A percentile compares a stretch with the other conserved stretches of the same genome.
Evolutionary conservation across 768 basidiomycete genomes (phyloP).

Genomic region (Asterophora lycoperdoides): DNA sequence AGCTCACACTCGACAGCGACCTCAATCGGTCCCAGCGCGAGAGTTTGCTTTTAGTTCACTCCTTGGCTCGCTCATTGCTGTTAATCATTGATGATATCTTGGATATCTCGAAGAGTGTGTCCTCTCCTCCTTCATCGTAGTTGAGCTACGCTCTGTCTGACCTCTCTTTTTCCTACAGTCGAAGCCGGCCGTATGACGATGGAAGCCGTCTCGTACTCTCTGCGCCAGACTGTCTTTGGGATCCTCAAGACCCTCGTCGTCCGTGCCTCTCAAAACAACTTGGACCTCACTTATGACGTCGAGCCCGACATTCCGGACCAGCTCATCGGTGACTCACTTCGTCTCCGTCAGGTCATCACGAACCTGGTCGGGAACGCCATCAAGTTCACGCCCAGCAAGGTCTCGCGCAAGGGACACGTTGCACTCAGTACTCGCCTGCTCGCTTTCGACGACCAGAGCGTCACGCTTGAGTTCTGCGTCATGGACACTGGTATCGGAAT

Average conservation of each 20-base stretch:
- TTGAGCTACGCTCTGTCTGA: conserved; percentile 2
- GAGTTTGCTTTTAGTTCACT: conserved; percentile 93
- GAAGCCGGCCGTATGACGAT: conserved; percentile 99
- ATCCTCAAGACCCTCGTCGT: conserved; percentile 98
- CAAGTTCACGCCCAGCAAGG: conserved; percentile 89
- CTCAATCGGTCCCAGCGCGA: conserved; percentile 92
- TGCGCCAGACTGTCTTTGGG: conserved; percentile 95
- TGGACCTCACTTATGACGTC: conserved; percentile 95
- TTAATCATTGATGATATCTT: conserved; percentile 99
- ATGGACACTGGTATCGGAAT: conserved; percentile 98
- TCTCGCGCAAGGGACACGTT: conserved; percentile 79
- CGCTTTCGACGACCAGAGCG: conserved; percentile 74
- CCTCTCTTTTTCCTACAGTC: conserved; percentile 45
- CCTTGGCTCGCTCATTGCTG: conserved; percentile 85
- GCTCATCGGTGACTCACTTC: conserved; percentile 92
- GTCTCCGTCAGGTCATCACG: conserved; percentile 92
- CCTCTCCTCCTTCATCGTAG: conserved; percentile 3
- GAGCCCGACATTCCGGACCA: conserved; percentile 96
- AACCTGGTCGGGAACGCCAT: conserved; percentile 95
- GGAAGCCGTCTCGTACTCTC: conserved; percentile 97
- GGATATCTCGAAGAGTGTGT: conserved; percentile 98
- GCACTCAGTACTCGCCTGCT: conserved; percentile 82
- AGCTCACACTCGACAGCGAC: conserved; percentile 94
- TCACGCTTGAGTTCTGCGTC: conserved; percentile 95
- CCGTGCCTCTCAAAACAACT: conserved; percentile 92